Base-by-base conservation (phyloP, 2,329 filamentous ascomycete genomes). In the Colletotrichum trifolii region DNA sequence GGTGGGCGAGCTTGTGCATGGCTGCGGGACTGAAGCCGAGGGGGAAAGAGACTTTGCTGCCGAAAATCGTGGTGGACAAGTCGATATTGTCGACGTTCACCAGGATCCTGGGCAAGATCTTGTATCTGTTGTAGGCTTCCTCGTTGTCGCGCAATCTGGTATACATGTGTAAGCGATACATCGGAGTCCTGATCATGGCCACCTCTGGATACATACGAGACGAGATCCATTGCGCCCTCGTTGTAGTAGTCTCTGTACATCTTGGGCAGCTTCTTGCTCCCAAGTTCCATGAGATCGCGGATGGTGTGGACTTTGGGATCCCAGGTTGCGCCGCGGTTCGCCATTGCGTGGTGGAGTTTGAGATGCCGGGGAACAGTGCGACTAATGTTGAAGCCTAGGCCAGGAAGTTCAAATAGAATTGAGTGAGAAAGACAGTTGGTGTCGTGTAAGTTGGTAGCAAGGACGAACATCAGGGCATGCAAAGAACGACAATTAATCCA, bases 1-100 rank as follows among this genome's bases (percentile, higher is more conserved):
- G 75, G 67, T 86, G 84, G 1, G 83, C 84, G n/a, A 86, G 75
- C 43, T 79, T 77, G 62, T 86, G 84, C 74, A 85, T 84, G 8
- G 83, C 85, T 1, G 84, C 80, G 0, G 85, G 85, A n/a, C 81
- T 80, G 43, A 88, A 81, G 10, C 83, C 83, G 2, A 89, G 74
- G 0, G 86, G 85, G 3, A 87, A 77, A 1, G 77, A 71, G 54
- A 83, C 77, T 70, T 76, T 77, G 2, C 68, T 74, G 2, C 81
- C 81, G 8, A 85, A 79, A 4, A 86, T 76, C 0, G 75, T 76
- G 0, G 80, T 82, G 0, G 75, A 77, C 1, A 78, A 78, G 52
- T 77, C 75, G 6, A 80, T 64, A 6, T 73, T 70, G 34, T 70
- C 69, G 15, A 80, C 80, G 57, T 83, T 75, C 33, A 73, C 69